A percentile compares a stretch with the other conserved stretches of the same genome.
Evolutionary conservation across 148 eudicot genomes (phyloP).

Genomic region (Gaultheria prostrata): DNA sequence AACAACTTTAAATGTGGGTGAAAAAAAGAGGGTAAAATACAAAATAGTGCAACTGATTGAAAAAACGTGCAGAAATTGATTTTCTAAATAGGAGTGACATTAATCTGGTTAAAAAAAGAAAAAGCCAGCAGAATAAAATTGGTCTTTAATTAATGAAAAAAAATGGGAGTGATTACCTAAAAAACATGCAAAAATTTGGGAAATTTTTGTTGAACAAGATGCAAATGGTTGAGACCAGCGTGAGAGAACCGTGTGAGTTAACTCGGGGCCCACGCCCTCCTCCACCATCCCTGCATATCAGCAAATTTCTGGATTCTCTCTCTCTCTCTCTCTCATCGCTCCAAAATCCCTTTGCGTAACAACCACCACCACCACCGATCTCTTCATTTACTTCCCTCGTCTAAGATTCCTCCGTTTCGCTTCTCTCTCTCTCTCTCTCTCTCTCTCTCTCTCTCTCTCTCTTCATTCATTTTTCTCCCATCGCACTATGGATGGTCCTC

Average conservation of each 20-base stretch:
- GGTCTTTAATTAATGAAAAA: not conserved
- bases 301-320: not conserved
- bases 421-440: not conserved
- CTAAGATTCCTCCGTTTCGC: not conserved
- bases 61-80: too few relatives aligned
- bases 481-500: too few relatives aligned
- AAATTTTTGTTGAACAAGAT: not conserved
- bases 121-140: not conserved
- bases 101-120: not conserved
- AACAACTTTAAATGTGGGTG: too few relatives aligned
- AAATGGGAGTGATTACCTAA: not conserved
- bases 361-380: not conserved
- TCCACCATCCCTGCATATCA: not conserved
- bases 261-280: not conserved
- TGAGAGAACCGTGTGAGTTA: not conserved
- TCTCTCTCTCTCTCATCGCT: not conserved
- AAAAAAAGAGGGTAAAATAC: too few relatives aligned
- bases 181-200: not conserved
- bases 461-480: not conserved
- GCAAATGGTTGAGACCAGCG: not conserved
- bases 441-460: not conserved
- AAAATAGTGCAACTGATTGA: too few relatives aligned
- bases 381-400: not conserved
- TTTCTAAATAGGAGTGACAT: too few relatives aligned
- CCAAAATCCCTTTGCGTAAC: conserved; percentile 1